Percentiles rank a stretch among this genome's conserved stretches.
These are phyloP conservation scores for Acanthamoeba pearcei DNA, from an alignment of 208 protist genomes.

Conservation along the genomic window DNA sequence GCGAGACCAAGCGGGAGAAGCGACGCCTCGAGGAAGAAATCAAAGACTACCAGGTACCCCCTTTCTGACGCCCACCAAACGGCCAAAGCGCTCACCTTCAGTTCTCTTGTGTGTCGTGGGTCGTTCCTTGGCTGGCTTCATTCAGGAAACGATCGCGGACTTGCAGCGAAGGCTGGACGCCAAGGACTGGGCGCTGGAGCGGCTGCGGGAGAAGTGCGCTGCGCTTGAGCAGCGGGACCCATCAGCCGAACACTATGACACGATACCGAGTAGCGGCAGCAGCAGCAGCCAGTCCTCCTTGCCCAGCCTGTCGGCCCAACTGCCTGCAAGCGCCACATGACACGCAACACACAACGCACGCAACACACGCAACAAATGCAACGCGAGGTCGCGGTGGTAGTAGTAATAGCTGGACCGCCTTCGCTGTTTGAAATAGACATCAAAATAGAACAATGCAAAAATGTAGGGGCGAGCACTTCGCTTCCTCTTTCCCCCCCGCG, in stretches of 20 bases:
- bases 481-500: background rate
- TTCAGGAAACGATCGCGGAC: background rate
- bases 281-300: no score
- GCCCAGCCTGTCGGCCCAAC: no score
- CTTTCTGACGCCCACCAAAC: background rate
- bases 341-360: no score
- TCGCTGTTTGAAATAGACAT: no score
- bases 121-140: no score
- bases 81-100: background rate
- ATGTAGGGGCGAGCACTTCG: slow-evolving; percentile 5
- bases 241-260: no score
- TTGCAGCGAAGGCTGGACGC: background rate
- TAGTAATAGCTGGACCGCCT: no score
- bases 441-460: background rate
- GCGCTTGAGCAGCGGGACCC: background rate
- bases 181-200: background rate
- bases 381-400: no score
- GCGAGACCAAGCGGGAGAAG: background rate
- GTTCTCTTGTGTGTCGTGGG: background rate
- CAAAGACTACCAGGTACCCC: background rate
- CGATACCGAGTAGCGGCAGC: no score
- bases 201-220: background rate
- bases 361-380: no score
- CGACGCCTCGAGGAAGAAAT: background rate
- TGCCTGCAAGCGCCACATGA: no score